phyloP scores from a whole-genome alignment of 495 filamentous ascomycete genomes.

The Zalerion maritima region DNA sequence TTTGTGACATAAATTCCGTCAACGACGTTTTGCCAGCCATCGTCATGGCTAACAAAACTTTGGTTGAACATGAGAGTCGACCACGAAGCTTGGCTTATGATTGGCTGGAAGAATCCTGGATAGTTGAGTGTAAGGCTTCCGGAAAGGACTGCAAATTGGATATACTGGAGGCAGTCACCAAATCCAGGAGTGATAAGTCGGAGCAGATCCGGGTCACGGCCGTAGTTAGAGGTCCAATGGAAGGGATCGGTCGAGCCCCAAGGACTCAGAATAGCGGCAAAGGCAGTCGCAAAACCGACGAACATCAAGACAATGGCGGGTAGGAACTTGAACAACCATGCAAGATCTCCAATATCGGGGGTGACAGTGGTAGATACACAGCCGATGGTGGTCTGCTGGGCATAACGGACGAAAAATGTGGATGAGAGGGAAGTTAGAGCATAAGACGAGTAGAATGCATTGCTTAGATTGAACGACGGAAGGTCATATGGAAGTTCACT shows the following conservation, averaged over 20 bases:
- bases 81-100: slow-evolving; percentile 76
- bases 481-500: slow-evolving; percentile 28
- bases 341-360: slow-evolving; percentile 52
- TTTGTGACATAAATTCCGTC: slow-evolving; percentile 73
- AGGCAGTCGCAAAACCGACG: slow-evolving; percentile 65
- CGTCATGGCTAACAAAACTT: slow-evolving; percentile 59
- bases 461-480: slow-evolving; percentile 56
- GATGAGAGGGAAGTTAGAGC: slow-evolving; percentile 67
- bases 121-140: slow-evolving; percentile 77
- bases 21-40: slow-evolving; percentile 45
- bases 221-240: slow-evolving; percentile 91
- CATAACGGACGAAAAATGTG: slow-evolving; percentile 52
- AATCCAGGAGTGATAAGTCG: slow-evolving; percentile 92
- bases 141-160: slow-evolving; percentile 83
- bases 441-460: slow-evolving; percentile 68
- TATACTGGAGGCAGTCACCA: slow-evolving; percentile 91
- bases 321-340: slow-evolving; percentile 57
- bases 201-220: slow-evolving; percentile 80
- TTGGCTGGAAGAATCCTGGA: slow-evolving; percentile 88
- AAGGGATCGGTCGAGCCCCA: slow-evolving; percentile 87
- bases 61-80: slow-evolving; percentile 84
- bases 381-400: slow-evolving; percentile 42
- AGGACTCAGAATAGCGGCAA: slow-evolving; percentile 77
- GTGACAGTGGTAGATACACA: slow-evolving; percentile 73
- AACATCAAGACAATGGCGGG: slow-evolving; percentile 64